Conservation (phyloP, 2,329 filamentous ascomycete genomes). For the Beauveria sp. region DNA sequence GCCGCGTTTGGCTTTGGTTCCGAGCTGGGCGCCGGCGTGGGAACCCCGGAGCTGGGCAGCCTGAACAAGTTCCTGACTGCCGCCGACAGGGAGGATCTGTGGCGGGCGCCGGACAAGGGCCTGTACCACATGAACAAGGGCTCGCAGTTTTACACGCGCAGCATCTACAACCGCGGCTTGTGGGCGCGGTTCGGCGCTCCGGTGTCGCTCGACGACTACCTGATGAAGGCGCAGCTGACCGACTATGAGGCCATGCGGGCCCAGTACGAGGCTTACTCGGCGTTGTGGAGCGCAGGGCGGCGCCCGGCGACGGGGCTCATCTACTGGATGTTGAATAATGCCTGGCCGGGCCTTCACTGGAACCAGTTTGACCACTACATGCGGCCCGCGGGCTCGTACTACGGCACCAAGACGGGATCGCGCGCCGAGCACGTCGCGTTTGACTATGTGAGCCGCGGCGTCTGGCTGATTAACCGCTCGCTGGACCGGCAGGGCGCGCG, state of each 20-base stretch:
- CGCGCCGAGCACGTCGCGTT: constrained; percentile 47
- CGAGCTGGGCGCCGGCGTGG: constrained; percentile 54
- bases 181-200: constrained; percentile 44
- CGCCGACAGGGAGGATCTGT: constrained; percentile 46
- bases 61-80: constrained; percentile 45
- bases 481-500: constrained; percentile 31
- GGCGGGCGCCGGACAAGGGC: constrained; percentile 43
- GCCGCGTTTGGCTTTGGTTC: constrained; percentile 57
- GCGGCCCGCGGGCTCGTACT: constrained; percentile 50
- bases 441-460: constrained; percentile 37
- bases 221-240: constrained; percentile 52
- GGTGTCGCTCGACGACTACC: constrained; percentile 46
- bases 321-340: constrained; percentile 62
- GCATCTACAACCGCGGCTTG: constrained; percentile 51
- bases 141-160: constrained; percentile 47
- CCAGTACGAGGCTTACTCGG: constrained; percentile 49
- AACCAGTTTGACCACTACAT: constrained; percentile 58
- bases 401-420: constrained; percentile 46
- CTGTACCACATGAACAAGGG: constrained; percentile 54
- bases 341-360: constrained; percentile 60
- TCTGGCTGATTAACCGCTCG: constrained; percentile 50
- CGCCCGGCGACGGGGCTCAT: constrained; percentile 53
- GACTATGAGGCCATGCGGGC: constrained; percentile 58
- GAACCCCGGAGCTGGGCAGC: constrained; percentile 50
- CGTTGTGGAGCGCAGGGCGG: constrained; percentile 40